These are phyloP conservation scores for Lophium mytilinum DNA, from an alignment of 495 filamentous ascomycete genomes.

Conservation along the genomic window DNA sequence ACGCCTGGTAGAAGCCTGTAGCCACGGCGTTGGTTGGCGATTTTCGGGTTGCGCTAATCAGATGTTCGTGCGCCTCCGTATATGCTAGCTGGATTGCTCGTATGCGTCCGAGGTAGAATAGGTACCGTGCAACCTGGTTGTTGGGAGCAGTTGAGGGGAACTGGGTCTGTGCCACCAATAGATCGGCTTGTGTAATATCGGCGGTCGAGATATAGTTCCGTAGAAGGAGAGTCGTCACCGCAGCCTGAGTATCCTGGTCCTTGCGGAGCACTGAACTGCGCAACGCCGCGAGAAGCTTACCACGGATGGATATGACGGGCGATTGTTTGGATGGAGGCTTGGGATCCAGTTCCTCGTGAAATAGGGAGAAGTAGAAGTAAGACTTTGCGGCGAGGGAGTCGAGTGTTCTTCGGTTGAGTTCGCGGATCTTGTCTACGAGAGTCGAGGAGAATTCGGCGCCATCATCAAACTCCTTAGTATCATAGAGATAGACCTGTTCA, in stretches of 20 bases:
- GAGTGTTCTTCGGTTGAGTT: constrained; percentile 84
- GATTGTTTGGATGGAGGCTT: constrained; percentile 81
- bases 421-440: constrained; percentile 75
- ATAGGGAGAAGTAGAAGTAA: constrained; percentile 95
- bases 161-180: constrained; percentile 86
- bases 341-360: constrained; percentile 80
- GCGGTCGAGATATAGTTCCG: constrained; percentile 95
- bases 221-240: constrained; percentile 86
- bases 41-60: constrained; percentile 87
- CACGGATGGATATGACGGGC: constrained; percentile 74
- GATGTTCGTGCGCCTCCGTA: constrained; percentile 90
- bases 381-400: constrained; percentile 90
- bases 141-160: constrained; percentile 91
- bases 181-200: constrained; percentile 93
- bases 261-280: constrained; percentile 90
- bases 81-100: constrained; percentile 94
- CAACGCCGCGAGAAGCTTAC: constrained; percentile 76
- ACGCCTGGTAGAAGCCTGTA: constrained; percentile 87
- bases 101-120: constrained; percentile 94
- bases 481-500: constrained; percentile 80
- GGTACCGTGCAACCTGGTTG: constrained; percentile 92
- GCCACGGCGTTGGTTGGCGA: constrained; percentile 83
- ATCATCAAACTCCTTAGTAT: constrained; percentile 65
- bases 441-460: constrained; percentile 76
- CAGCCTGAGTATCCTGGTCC: constrained; percentile 91